Base-by-base conservation (phyloP, 208 protist genomes). In the Trypanosoma grayi region DNA sequence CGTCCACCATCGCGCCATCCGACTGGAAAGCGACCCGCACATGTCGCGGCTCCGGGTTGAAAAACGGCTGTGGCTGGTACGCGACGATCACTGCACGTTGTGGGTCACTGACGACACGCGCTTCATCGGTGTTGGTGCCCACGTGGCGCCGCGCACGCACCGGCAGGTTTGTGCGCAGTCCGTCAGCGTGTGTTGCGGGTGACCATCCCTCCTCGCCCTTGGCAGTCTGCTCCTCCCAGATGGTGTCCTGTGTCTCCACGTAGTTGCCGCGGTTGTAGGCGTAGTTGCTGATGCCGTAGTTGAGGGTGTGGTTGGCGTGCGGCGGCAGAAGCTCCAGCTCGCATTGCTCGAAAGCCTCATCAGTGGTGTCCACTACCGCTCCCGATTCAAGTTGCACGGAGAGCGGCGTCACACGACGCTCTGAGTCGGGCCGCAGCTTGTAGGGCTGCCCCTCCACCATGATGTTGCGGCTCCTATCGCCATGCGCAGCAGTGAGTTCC, bases 231-330 rank as follows among this genome's bases (percentile, higher is more conserved):
- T 73, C 54, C 72, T 96, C 90, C 85, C 86, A 96, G 13, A 96
- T 73, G 2, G 61, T 56, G 52, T 96, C 90, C 62, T 96, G 90
- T 24, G 90, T 94, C 67, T 96, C 90, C 9, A 91, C 57, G 59
- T 96, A 96, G 65, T 93, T 96, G 46, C 81, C 83, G 18, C 86
- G 79, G 67, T 96, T 96, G 77, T 93, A 93, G 9, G 55, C 36
- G 76, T 95, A 95, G 41, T 83, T 71, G 33, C 43, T 65, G 60
- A 93, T 73, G 51, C 89, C 89, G 60, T 85, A 91, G 79, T 95
- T 83, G n/a, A 95, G 58, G 11, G 69, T 66, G 59, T 91, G 83
- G 66, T 90, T 92, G 51, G 77, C 44, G 57, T 52, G 60, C 18
- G 61, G 58, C 33, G 77, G 76, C 16, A 85, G 75, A 30, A 78